phyloP scores from a whole-genome alignment of 2,329 filamentous ascomycete genomes.

The Cordyceps sp. region DNA sequence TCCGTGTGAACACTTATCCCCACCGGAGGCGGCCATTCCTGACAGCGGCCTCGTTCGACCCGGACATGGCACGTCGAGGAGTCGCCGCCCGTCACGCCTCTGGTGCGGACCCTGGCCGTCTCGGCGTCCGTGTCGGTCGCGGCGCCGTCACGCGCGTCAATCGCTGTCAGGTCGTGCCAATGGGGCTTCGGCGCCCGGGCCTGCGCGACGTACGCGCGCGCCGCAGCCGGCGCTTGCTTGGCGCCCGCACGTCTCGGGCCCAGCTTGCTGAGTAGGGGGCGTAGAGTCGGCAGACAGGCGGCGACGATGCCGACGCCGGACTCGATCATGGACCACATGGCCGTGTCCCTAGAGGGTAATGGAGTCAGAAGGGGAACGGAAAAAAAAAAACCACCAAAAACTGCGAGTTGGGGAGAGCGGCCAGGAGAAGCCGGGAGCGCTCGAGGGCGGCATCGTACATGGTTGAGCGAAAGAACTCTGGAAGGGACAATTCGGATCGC shows the following conservation, averaged over 20 bases:
- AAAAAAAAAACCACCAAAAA: no score
- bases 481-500: background rate
- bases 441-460: constrained; percentile 2
- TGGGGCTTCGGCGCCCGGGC: background rate
- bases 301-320: constrained; percentile 2
- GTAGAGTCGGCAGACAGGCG: constrained; percentile 3
- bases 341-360: constrained; percentile 1
- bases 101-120: background rate
- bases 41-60: background rate
- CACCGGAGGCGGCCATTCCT: background rate
- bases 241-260: background rate
- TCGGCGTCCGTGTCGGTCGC: background rate
- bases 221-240: background rate
- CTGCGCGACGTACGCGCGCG: no score
- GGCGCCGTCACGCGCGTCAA: background rate
- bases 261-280: constrained; percentile 2
- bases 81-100: background rate
- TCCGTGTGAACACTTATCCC: constrained; percentile 1
- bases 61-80: background rate
- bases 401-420: no score
- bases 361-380: background rate
- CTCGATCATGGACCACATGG: constrained; percentile 3
- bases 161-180: constrained; percentile 1
- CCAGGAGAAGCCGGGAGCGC: background rate
- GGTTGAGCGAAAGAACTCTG: background rate